phyloP scores from a whole-genome alignment of 306 rosid species.

The Ammopiptanthus mongolicus region DNA sequence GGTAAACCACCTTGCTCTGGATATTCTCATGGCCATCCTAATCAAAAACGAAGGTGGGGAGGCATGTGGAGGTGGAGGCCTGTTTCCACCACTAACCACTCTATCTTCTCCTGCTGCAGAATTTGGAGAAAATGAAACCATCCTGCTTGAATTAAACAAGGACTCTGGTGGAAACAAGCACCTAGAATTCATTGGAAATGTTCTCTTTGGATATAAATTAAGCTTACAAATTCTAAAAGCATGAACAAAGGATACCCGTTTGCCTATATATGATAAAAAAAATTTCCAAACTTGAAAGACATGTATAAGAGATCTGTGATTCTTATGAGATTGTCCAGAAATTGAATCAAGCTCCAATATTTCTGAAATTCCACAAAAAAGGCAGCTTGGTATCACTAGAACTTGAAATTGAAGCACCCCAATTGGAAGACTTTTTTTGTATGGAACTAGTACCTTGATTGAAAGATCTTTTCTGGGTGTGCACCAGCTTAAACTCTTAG shows the following conservation, averaged over 20 bases:
- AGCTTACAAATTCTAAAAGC: neutral
- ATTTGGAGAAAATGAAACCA: slow-evolving; percentile 44
- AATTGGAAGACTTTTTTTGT: neutral
- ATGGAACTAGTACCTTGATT: slow-evolving; percentile 8
- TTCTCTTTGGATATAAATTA: slow-evolving; percentile 10
- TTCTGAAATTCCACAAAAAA: neutral
- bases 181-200: slow-evolving; percentile 37
- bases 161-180: slow-evolving; percentile 31
- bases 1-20: slow-evolving; percentile 89
- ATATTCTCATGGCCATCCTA: slow-evolving; percentile 71
- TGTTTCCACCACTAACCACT: slow-evolving; percentile 19
- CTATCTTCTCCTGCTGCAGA: slow-evolving; percentile 35
- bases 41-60: slow-evolving; percentile 40
- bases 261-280: slow-evolving; percentile 9
- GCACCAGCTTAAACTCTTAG: neutral
- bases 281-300: neutral
- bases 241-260: slow-evolving; percentile 2
- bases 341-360: neutral
- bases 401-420: slow-evolving; percentile 20
- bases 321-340: neutral
- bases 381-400: neutral
- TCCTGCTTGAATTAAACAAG: slow-evolving; percentile 29
- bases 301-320: neutral
- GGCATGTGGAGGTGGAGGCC: slow-evolving; percentile 40
- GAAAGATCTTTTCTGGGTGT: slow-evolving; percentile 17